Base-by-base conservation (phyloP, 2,329 filamentous ascomycete genomes). In the Calonectria montana region DNA sequence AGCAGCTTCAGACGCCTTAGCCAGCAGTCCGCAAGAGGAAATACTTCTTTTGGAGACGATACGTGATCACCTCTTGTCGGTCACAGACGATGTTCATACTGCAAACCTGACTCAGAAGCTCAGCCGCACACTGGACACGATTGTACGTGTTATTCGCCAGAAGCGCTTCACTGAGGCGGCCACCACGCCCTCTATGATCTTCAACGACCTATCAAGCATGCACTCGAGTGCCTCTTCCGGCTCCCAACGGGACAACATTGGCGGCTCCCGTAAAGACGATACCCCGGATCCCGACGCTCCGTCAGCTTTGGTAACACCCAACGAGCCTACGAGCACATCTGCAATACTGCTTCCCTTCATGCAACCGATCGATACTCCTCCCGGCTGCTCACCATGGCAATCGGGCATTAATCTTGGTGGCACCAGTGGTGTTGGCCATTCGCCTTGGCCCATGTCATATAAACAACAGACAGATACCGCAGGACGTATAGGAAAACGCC, bases 151-250 rank as follows among this genome's bases (percentile, higher is more conserved):
- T 10, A 55, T 76, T 13, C 76, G 73, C n/a, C 78, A 76, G 16
- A 78, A 57, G 21, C 64, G 63, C 18, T 76, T 29, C 13, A 72
- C 73, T 18, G 71, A 72, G 23, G 59, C 41, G 41, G 37, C 15
- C 9, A 62, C 6, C 12, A 79, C 78, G 27, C 75, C 78, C 2
- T 74, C 73, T 2, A 73, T 77, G 37, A 70, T 73, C n/a, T 79
- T 74, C 29, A 78, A 79, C 23, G 76, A 79, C 37, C 39, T 78
- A 3, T 75, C 78, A 3, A 78, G 76, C 57, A 70, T 75, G 16
- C 74, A 73, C 65, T 79, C 76, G 29, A 72, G 68, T 45, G 66
- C 62, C 29, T 79, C 76, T 21, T 79, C 77, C 12, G 69, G 67
- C 39, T 79, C 77, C 31, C 70, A 77, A 25, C 69, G 70, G 13